Base-by-base conservation (phyloP, 1,139 yeast species). In the Pichia sp. region DNA sequence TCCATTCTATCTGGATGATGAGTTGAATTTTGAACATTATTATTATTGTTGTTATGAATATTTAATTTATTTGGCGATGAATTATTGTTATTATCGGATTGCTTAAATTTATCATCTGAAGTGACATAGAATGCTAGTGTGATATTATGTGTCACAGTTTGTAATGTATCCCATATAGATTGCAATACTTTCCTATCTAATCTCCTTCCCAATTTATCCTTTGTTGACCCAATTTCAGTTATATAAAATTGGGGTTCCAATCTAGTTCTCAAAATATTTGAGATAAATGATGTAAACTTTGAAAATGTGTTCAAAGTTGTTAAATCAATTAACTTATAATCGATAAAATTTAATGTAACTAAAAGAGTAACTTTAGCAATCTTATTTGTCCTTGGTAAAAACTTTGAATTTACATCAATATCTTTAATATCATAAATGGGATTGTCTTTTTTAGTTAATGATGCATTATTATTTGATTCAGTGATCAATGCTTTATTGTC, bases 321-420 rank as follows among this genome's bases (percentile, higher is more conserved):
- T 22, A 45, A 23, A 30, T 49, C 49, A 16, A 51, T 16, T 8
- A 44, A 26, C 31, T 44, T 49, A 39, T 43, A 51, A 24, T 48
- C 51, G 10, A 44, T 37, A 27, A 45, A 47, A 45, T 51, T 50
- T 4, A 35, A 22, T 20, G 54, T 58, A 7, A 47, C 40, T 20
- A 50, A n/a, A 3, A 50, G 43, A 25, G 35, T 35, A 7, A 22
- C 20, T 5, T n/a, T 29, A 11, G 20, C 22, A 10, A 24, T 11
- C 22, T 30, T 22, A 3, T 16, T 30, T 4, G 31, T 23, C 22
- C 33, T 49, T 1, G 54, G 52, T 12, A 49, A 26, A 25, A 38
- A 51, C 29, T 43, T 47, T 7, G 44, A 11, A 28, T 36, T 43
- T 4, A 47, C 10, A 7, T 41, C 39, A 5, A 39, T 22, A 26